Base-by-base conservation (phyloP, 805 yeast genomes). In the Danielia reshetovae region DNA sequence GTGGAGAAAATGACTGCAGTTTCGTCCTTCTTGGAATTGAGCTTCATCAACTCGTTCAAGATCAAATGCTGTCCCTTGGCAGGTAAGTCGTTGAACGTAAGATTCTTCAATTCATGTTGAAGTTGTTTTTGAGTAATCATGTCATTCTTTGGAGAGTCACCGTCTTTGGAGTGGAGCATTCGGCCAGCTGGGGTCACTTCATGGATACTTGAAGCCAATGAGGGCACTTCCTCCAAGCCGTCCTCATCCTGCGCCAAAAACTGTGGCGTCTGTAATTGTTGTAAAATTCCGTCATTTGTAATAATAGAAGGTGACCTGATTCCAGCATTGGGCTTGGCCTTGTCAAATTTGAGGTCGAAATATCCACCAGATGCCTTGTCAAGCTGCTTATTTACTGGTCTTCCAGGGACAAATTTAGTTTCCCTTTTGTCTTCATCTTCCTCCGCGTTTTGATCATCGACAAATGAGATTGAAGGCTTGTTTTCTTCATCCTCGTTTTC, bases 1-100 rank as follows among this genome's bases (percentile, higher is more conserved):
- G 97, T 93, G 0, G 96, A 80, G 52, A 90, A 85, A 3, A 90
- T 75, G 7, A 93, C 77, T 2, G 79, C 86, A 0, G 95, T 77
- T 18, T 51, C 48, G 5, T 43, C 48, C 15, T 66, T 62, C 5
- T 65, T 60, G 0, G 96, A 86, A 17, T 75, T 58, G 15, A 65
- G 65, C 29, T 62, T 62, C 96, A 90, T 89, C 40, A 90, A 65
- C 46, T 87, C 95, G 56, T 90, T 90, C 46, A 93, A 64, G 32
- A 93, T 82, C 33, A 90, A 57, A 54, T 89, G 95, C 57, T 90
- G 98, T 0, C 94, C 93, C 46, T 78, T 77, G 7, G 95, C 93
- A 0, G 97, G 95, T n/a, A 90, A 59, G 42, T 85, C 93, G 54
- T 87, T 84, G 60, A 89, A 89, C 1, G 84, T 73, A 24, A 68